Percentiles rank a stretch among this genome's conserved stretches.
These are phyloP conservation scores for Stramenopiles sp. DNA, from an alignment of 352 stramenopile species.

Conservation along the genomic window DNA sequence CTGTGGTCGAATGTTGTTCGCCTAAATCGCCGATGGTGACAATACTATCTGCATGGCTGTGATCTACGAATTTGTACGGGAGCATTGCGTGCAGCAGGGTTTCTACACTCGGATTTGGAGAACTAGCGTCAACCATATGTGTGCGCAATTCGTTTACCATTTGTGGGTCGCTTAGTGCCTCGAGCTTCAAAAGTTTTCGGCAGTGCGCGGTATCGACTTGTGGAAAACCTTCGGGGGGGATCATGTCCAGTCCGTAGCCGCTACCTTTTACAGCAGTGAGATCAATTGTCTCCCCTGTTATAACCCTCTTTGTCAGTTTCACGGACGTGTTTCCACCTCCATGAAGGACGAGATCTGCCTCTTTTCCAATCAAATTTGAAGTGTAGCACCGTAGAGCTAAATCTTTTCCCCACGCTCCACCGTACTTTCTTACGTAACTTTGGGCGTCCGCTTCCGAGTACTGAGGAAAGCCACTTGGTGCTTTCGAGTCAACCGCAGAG, in stretches of 20 bases:
- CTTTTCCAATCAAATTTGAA: not conserved
- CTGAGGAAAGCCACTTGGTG: not conserved
- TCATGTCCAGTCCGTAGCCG: not conserved
- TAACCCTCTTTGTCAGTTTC: not conserved
- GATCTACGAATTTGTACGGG: not conserved
- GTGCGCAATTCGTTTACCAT: conserved; percentile 1
- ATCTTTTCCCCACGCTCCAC: not conserved
- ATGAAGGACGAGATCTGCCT: not conserved
- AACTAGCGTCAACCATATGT: not conserved
- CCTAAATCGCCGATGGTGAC: not conserved
- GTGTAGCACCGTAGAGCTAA: not conserved
- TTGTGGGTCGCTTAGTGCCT: not conserved
- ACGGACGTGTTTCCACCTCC: not conserved
- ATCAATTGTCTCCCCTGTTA: not conserved
- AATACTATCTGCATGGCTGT: not conserved
- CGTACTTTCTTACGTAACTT: not conserved
- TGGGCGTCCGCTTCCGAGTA: not conserved
- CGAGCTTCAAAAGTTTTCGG: not conserved
- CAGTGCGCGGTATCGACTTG: not conserved
- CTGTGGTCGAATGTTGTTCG: not conserved
- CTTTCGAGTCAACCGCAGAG: not conserved
- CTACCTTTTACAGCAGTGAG: not conserved
- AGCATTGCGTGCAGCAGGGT: not conserved
- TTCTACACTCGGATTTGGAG: conserved; percentile 1
- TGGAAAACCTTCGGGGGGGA: not conserved